phyloP scores from a whole-genome alignment of 441 rosid species.

The Adansonia madagascariensis region DNA sequence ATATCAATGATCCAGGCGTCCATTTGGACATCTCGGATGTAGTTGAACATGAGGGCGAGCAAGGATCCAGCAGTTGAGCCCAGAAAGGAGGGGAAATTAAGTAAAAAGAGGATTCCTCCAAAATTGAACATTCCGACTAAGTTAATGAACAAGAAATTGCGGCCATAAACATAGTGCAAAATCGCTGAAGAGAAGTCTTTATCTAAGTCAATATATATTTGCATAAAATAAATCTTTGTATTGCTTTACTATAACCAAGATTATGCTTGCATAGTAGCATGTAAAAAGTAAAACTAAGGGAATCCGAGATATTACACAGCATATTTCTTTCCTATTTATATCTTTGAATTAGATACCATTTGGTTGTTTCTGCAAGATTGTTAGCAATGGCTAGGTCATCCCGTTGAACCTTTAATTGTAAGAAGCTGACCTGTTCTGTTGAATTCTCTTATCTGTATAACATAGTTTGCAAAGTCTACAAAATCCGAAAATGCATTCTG shows the following conservation, averaged over 20 bases:
- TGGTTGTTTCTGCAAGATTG: background rate
- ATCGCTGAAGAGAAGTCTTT: too few species aligned
- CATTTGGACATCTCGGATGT: slow-evolving; percentile 69
- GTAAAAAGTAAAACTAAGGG: background rate
- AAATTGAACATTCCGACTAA: slow-evolving; percentile 40
- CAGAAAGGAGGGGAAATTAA: slow-evolving; percentile 39
- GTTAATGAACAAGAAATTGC: background rate
- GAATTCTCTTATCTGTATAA: too few species aligned
- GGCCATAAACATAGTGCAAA: too few species aligned
- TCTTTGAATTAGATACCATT: too few species aligned
- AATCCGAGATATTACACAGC: background rate
- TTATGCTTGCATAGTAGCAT: background rate
- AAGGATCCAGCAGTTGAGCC: slow-evolving; percentile 30
- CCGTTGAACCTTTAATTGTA: background rate
- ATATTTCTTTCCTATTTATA: too few species aligned
- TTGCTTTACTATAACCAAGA: background rate
- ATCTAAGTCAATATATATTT: background rate
- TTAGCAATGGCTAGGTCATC: background rate
- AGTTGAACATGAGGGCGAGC: slow-evolving; percentile 34
- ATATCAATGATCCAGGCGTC: slow-evolving; percentile 83
- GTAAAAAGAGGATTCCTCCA: slow-evolving; percentile 40
- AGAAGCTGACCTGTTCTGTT: background rate
- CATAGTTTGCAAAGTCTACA: too few species aligned
- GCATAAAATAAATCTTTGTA: slow-evolving; percentile 6
- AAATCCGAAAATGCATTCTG: too few species aligned